These are phyloP conservation scores for Wallacemonas sp. DNA, from an alignment of 208 protist species.

Conservation along the genomic window DNA sequence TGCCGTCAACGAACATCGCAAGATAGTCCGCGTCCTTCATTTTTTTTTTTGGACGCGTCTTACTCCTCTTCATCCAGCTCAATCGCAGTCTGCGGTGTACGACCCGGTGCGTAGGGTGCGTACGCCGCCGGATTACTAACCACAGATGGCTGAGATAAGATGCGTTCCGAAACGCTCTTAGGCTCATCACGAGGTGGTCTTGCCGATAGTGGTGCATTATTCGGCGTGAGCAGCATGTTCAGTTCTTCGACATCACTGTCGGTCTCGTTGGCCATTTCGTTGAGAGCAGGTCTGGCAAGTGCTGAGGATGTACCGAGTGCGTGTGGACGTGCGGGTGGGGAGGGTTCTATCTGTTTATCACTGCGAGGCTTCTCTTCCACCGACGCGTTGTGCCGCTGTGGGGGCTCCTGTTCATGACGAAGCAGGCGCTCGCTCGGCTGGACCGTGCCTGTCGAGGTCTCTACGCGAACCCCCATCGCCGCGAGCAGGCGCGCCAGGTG, in stretches of 20 bases:
- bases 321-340: not conserved
- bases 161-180: too few relatives aligned
- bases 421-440: not conserved
- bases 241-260: conserved; percentile 20
- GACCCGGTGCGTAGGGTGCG: conserved; percentile 31
- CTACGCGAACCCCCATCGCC: conserved; percentile 62
- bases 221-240: conserved; percentile 21
- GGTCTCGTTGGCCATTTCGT: too few relatives aligned
- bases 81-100: conserved; percentile 24
- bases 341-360: too few relatives aligned
- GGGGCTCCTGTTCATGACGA: too few relatives aligned
- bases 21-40: too few relatives aligned
- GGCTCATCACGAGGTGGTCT: too few relatives aligned
- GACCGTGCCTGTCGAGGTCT: conserved; percentile 32
- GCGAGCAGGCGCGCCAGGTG: conserved; percentile 45
- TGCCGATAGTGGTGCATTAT: conserved; percentile 14
- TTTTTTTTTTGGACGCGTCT: not conserved
- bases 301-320: not conserved
- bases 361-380: too few relatives aligned
- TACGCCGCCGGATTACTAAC: conserved; percentile 16
- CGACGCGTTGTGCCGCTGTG: too few relatives aligned
- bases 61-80: conserved; percentile 24
- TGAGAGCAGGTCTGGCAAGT: too few relatives aligned
- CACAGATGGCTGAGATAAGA: not conserved
- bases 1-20: too few relatives aligned